Evolutionary conservation across 805 yeast species (phyloP).

Genomic region (Suhomyces vadensis): DNA sequence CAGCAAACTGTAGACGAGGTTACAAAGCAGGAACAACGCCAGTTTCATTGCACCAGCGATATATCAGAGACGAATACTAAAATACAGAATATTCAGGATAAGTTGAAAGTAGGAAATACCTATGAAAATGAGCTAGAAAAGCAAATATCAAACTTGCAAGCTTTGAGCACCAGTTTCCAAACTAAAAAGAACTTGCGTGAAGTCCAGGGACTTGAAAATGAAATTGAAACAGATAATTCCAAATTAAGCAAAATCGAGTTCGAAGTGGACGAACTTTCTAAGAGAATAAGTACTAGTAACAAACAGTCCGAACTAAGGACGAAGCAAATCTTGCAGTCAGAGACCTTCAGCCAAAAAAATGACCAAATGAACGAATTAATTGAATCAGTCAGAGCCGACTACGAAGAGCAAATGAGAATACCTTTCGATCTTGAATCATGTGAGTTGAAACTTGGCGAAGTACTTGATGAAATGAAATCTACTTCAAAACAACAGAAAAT

Average conservation of each 20-base stretch:
- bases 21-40: slow-evolving; percentile 45
- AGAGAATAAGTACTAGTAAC: slow-evolving; percentile 51
- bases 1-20: slow-evolving; percentile 24
- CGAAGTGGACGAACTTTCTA: slow-evolving; percentile 52
- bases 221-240: slow-evolving; percentile 41
- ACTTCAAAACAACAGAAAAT: background rate
- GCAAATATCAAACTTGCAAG: slow-evolving; percentile 44
- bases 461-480: background rate
- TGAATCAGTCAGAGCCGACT: slow-evolving; percentile 20
- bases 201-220: slow-evolving; percentile 27
- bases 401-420: slow-evolving; percentile 18
- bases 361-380: slow-evolving; percentile 29
- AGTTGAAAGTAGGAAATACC: slow-evolving; percentile 37
- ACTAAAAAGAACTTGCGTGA: slow-evolving; percentile 20
- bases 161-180: slow-evolving; percentile 36
- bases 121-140: slow-evolving; percentile 50
- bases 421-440: slow-evolving; percentile 16
- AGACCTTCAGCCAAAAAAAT: slow-evolving; percentile 35
- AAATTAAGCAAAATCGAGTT: slow-evolving; percentile 32
- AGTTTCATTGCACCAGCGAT: slow-evolving; percentile 44
- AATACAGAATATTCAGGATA: slow-evolving; percentile 36
- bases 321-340: slow-evolving; percentile 47
- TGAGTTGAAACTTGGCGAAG: slow-evolving; percentile 12
- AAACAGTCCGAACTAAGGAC: slow-evolving; percentile 62
- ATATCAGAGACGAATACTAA: slow-evolving; percentile 34